Evolutionary conservation across 805 yeast genomes (phyloP), one percentile per base, ranked within the genome.

Genomic region (Candida anglica): DNA sequence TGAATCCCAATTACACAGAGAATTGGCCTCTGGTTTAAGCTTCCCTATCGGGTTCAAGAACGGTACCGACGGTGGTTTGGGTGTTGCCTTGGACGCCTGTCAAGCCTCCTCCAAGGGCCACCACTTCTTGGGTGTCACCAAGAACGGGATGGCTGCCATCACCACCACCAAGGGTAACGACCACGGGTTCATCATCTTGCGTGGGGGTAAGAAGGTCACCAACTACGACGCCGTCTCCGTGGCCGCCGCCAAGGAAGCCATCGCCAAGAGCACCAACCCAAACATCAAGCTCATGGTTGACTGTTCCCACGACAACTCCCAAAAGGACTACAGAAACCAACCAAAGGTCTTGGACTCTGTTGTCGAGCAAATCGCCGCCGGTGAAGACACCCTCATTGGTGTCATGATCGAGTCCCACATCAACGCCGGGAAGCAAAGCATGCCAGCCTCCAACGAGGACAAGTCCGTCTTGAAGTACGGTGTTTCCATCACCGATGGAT

Each of bases 11-110:
- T 77, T 91, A 41, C 98, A 91, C 70, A 82, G 98, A 66, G 98
- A 91, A 67, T 77, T 91, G 50, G 95, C 98, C 15, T 89, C 97
- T 6, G 98, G 98, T 34, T 73, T 93, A 41, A 86, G 96, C n/a
- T 91, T 91, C 91, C 98, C 98, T 39, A 80, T 91, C 38, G 98
- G 98, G 32, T 91, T 91, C 83, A 91, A 91, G 69, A 91, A 91
- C 60, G 98, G 98, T 63, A 91, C 98, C 27, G 98, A 91, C 60
- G 98, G 98, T 56, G 74, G 93, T 32, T 69, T 91, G 42, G 83
- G 79, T 39, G 97, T 91, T 42, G 96, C 98, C 9, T 70, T 93
- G 32, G 98, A 89, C 59, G 98, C 98, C 26, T 84, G 86, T 48
- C 75, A 81, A 59, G 93, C 98, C 30, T 95, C 98, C 28, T 72